Percentiles rank a stretch among this genome's conserved stretches.
These are phyloP conservation scores for Aspergillus proliferans DNA, from an alignment of 2,329 filamentous ascomycete genomes.

Conservation along the genomic window DNA sequence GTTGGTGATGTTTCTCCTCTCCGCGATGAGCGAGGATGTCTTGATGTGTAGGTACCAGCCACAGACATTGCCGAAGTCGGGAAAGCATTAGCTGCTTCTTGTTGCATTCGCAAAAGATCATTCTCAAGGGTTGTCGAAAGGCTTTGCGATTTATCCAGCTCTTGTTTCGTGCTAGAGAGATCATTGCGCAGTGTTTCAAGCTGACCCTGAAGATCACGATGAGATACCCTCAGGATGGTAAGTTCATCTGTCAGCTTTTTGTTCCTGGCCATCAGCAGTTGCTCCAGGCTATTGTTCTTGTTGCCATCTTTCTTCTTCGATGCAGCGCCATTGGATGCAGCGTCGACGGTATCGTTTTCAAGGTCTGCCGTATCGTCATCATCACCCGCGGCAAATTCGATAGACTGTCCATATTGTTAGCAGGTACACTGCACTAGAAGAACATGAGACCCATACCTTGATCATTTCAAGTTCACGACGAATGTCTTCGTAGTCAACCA, in stretches of 20 bases:
- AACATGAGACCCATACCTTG: conserved; percentile 47
- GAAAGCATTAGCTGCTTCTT: conserved; percentile 75
- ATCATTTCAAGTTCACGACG: conserved; percentile 94
- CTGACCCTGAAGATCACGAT: conserved; percentile 79
- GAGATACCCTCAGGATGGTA: conserved; percentile 84
- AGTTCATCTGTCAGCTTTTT: conserved; percentile 95
- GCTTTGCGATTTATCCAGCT: conserved; percentile 76
- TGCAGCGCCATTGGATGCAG: conserved; percentile 42
- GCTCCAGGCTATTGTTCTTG: conserved; percentile 68
- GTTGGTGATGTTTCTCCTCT: conserved; percentile 76
- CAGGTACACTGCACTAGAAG: background rate
- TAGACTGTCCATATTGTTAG: conserved; percentile 52
- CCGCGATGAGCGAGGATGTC: conserved; percentile 66
- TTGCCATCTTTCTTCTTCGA: conserved; percentile 53
- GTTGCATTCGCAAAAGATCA: conserved; percentile 80
- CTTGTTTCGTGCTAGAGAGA: conserved; percentile 72
- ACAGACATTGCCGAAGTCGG: conserved; percentile 82
- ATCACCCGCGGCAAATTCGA: conserved; percentile 90
- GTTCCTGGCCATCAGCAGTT: conserved; percentile 83
- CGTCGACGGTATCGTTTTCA: conserved; percentile 27
- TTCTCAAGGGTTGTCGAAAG: conserved; percentile 87
- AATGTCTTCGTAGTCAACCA: conserved; percentile 91
- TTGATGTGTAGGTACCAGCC: conserved; percentile 80
- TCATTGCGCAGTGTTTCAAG: conserved; percentile 78
- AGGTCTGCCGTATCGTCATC: conserved; percentile 53